Evolutionary conservation across 139 green algal genomes (phyloP).

Genomic region (Edaphochlamys debaryana): DNA sequence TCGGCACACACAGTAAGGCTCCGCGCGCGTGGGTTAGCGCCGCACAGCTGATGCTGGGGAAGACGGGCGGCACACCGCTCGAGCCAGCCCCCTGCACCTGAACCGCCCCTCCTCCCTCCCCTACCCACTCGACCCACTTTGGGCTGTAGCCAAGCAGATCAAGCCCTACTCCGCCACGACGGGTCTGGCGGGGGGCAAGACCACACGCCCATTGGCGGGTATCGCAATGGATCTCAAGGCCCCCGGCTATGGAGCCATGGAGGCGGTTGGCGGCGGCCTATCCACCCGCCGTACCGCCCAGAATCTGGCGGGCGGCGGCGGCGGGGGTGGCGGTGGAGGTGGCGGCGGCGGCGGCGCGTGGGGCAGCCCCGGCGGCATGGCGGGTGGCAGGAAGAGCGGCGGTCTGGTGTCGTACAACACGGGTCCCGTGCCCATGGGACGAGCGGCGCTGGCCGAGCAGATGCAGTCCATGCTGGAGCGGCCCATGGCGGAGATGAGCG

Average conservation of each 20-base stretch:
- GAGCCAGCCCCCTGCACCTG: too few species aligned
- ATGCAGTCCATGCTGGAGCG: neutral
- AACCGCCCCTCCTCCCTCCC: too few species aligned
- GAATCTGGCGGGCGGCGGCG: neutral
- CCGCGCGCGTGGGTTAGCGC: too few species aligned
- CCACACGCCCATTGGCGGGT: conserved; percentile 7
- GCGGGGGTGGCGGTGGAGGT: neutral
- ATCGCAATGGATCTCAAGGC: conserved; percentile 35
- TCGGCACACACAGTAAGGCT: too few species aligned
- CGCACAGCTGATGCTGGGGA: too few species aligned
- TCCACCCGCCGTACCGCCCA: neutral
- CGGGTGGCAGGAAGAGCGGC: neutral
- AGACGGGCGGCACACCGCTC: too few species aligned
- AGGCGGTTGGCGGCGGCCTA: neutral
- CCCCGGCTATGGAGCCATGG: conserved; percentile 9
- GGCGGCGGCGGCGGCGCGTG: neutral
- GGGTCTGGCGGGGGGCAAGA: conserved; percentile 23
- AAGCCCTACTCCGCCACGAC: conserved; percentile 2
- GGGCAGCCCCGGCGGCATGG: neutral
- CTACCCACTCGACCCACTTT: too few species aligned
- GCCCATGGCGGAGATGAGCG: neutral
- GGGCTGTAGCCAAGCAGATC: conserved; percentile 1
- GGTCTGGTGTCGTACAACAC: conserved; percentile 19
- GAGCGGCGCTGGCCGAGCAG: conserved; percentile 3
- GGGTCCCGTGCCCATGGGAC: conserved; percentile 7